These are phyloP conservation scores for Yamadazyma atlantica DNA, from an alignment of 1,139 yeast species.

Conservation along the genomic window DNA sequence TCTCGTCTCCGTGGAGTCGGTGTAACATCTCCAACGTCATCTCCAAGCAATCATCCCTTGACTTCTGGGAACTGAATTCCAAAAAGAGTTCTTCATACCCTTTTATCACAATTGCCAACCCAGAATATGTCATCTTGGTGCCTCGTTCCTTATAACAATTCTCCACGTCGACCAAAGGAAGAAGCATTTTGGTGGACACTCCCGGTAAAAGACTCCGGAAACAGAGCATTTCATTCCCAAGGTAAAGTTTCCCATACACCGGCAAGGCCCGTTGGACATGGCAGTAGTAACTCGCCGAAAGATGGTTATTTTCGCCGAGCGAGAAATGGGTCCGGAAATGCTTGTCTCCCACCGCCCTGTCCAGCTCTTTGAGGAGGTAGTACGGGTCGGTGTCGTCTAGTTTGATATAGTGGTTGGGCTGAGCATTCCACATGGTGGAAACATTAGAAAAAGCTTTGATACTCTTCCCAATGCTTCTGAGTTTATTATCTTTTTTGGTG, in stretches of 20 bases:
- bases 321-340: slow-evolving; percentile 70
- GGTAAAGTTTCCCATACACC: slow-evolving; percentile 76
- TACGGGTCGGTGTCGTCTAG: slow-evolving; percentile 41
- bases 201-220: slow-evolving; percentile 83
- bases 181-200: slow-evolving; percentile 74
- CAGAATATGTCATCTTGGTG: slow-evolving; percentile 48
- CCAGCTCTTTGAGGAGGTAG: slow-evolving; percentile 42
- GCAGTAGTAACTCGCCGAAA: slow-evolving; percentile 70
- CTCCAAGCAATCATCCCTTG: slow-evolving; percentile 72
- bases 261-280: slow-evolving; percentile 74
- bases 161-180: slow-evolving; percentile 74
- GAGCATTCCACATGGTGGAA: slow-evolving; percentile 60
- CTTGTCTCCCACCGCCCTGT: slow-evolving; percentile 44
- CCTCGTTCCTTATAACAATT: slow-evolving; percentile 66
- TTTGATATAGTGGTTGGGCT: slow-evolving; percentile 56
- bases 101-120: slow-evolving; percentile 62
- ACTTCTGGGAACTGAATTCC: slow-evolving; percentile 65
- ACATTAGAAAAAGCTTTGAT: slow-evolving; percentile 37
- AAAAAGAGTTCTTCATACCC: slow-evolving; percentile 77
- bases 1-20: slow-evolving; percentile 26
- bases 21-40: slow-evolving; percentile 55
- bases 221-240: slow-evolving; percentile 67
- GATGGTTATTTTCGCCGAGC: slow-evolving; percentile 46
- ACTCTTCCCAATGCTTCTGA: slow-evolving; percentile 27
- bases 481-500: slow-evolving; percentile 14